phyloP scores from a whole-genome alignment of 2,329 filamentous ascomycete genomes.

The Aphanocladium album region DNA sequence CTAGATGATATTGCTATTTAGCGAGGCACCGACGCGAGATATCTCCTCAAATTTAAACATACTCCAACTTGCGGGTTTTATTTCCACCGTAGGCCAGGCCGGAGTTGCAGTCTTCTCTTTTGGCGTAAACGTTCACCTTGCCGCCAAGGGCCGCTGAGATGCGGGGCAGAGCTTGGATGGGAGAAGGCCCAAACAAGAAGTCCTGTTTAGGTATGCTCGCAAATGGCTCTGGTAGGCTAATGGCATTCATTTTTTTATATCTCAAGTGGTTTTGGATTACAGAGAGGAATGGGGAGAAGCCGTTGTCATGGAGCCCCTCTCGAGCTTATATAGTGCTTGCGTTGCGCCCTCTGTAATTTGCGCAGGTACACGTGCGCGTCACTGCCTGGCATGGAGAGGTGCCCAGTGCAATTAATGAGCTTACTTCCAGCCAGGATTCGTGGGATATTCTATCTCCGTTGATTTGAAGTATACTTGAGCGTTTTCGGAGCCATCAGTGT shows the following conservation, averaged over 20 bases:
- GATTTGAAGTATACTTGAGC: too few species aligned
- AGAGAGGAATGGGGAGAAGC: neutral
- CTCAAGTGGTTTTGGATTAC: neutral
- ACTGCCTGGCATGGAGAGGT: neutral
- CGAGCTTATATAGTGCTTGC: neutral
- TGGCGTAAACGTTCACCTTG: constrained; percentile 61
- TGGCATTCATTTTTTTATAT: constrained; percentile 20
- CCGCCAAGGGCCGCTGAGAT: constrained; percentile 57
- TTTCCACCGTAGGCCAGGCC: constrained; percentile 64
- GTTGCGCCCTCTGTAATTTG: neutral
- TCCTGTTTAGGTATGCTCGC: constrained; percentile 56
- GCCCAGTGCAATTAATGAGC: too few species aligned
- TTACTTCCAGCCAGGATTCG: neutral
- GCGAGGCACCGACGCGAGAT: neutral
- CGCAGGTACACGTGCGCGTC: neutral
- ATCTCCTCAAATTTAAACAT: constrained; percentile 14
- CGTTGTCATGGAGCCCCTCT: neutral
- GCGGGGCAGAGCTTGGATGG: constrained; percentile 61
- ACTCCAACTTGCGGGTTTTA: constrained; percentile 66
- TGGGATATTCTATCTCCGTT: too few species aligned
- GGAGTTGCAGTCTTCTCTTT: constrained; percentile 67
- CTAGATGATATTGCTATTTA: constrained; percentile 25
- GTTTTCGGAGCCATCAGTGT: too few species aligned
- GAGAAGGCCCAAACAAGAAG: constrained; percentile 63
- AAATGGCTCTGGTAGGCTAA: constrained; percentile 56